Conservation (phyloP, 2,329 filamentous ascomycete genomes). For the Aspergillus thermomutatus region DNA sequence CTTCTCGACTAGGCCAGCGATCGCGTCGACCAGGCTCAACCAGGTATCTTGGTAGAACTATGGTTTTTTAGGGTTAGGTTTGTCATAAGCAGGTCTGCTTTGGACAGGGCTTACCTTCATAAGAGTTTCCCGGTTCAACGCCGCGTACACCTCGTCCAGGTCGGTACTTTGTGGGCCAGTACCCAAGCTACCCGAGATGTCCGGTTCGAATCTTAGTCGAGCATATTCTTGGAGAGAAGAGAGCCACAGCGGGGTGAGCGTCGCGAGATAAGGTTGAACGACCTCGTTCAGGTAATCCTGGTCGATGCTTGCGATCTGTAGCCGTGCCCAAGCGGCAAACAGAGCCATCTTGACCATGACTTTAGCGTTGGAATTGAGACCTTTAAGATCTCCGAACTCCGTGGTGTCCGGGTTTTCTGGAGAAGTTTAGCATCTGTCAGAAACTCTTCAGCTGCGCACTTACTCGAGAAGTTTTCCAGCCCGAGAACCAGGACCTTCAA, state of each 20-base stretch:
- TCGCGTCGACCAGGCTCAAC: slow-evolving; percentile 94
- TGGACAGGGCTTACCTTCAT: slow-evolving; percentile 54
- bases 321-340: slow-evolving; percentile 93
- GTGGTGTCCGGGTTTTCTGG: slow-evolving; percentile 69
- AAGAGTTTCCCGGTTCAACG: slow-evolving; percentile 88
- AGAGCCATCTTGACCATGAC: slow-evolving; percentile 99
- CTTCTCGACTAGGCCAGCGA: slow-evolving; percentile 94
- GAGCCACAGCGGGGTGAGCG: slow-evolving; percentile 88
- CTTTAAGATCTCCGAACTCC: slow-evolving; percentile 87
- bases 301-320: slow-evolving; percentile 91
- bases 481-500: slow-evolving; percentile 88
- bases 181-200: slow-evolving; percentile 87
- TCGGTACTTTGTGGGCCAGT: slow-evolving; percentile 78
- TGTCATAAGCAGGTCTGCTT: not conserved
- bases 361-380: slow-evolving; percentile 89
- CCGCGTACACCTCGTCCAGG: slow-evolving; percentile 90
- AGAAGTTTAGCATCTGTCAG: slow-evolving; percentile 6
- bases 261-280: slow-evolving; percentile 83
- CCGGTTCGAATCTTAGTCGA: slow-evolving; percentile 87
- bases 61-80: not conserved
- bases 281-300: slow-evolving; percentile 87
- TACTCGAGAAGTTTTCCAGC: slow-evolving; percentile 82
- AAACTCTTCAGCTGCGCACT: slow-evolving; percentile 14
- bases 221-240: slow-evolving; percentile 92
- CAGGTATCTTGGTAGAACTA: slow-evolving; percentile 95